Conservation (phyloP, 768 basidiomycete genomes). For the Chiua virens region DNA sequence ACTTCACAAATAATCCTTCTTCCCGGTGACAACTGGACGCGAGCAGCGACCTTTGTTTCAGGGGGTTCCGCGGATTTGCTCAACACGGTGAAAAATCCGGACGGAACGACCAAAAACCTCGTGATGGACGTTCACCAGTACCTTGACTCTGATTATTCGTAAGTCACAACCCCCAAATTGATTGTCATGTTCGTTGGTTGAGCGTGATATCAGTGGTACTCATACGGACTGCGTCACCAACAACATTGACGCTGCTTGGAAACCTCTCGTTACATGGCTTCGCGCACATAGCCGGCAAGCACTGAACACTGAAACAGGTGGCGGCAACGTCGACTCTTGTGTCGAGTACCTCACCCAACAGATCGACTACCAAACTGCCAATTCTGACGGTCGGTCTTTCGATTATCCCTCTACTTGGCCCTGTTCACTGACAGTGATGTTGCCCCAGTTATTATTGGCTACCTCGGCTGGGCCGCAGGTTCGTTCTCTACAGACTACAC, state of each 20-base stretch:
- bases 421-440: neutral
- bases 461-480: constrained; percentile 61
- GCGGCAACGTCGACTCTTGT: constrained; percentile 52
- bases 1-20: constrained; percentile 55
- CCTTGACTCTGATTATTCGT: constrained; percentile 54
- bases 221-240: constrained; percentile 51
- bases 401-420: neutral
- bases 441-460: constrained; percentile 48
- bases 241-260: constrained; percentile 49
- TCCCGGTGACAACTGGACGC: constrained; percentile 58
- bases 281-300: constrained; percentile 51
- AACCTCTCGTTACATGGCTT: constrained; percentile 49
- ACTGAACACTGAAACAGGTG: constrained; percentile 61
- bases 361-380: constrained; percentile 44
- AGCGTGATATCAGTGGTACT: constrained; percentile 32
- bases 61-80: constrained; percentile 53
- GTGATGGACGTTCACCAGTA: constrained; percentile 67
- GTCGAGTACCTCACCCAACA: constrained; percentile 45
- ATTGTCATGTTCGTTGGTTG: neutral
- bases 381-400: constrained; percentile 44
- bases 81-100: constrained; percentile 43
- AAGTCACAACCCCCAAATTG: constrained; percentile 17
- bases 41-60: constrained; percentile 49
- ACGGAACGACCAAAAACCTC: constrained; percentile 44
- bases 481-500: constrained; percentile 42